Percentiles rank a stretch among this genome's conserved stretches.
Evolutionary conservation across 2,329 filamentous ascomycete genomes (phyloP).

Genomic region (Capronia coronata): DNA sequence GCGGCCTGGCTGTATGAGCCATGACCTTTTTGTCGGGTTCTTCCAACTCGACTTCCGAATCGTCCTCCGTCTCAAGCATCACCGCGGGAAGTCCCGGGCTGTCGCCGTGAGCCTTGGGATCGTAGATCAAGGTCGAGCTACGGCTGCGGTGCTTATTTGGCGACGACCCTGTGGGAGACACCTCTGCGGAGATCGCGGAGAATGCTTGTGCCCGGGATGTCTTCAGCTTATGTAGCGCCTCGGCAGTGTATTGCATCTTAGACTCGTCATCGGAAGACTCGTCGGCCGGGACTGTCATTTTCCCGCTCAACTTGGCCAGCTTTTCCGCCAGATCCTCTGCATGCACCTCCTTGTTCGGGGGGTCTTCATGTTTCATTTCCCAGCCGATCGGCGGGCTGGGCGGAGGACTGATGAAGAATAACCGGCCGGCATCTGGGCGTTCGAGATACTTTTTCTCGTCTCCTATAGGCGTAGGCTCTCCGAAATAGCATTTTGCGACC

Average conservation of each 20-base stretch:
- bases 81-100: conserved; percentile 56
- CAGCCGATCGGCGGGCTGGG: conserved; percentile 59
- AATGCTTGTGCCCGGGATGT: conserved; percentile 9
- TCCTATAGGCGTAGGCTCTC: conserved; percentile 43
- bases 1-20: conserved; percentile 49
- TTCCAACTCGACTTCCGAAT: conserved; percentile 44
- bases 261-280: conserved; percentile 14
- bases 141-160: conserved; percentile 39
- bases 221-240: conserved; percentile 22
- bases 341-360: conserved; percentile 60
- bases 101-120: conserved; percentile 56
- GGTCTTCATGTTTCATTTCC: conserved; percentile 57
- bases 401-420: conserved; percentile 62
- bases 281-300: conserved; percentile 18
- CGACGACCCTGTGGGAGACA: conserved; percentile 17
- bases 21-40: conserved; percentile 40
- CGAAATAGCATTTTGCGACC: conserved; percentile 48
- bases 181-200: conserved; percentile 17
- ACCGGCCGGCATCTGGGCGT: conserved; percentile 53
- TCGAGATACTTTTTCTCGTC: conserved; percentile 44
- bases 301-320: conserved; percentile 47
- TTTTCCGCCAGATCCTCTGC: conserved; percentile 55
- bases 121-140: conserved; percentile 57
- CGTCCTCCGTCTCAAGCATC: conserved; percentile 54
- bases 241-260: conserved; percentile 19